Evolutionary conservation across 352 stramenopile genomes (phyloP), one percentile per base, ranked within the genome.

Genomic region (Phytophthora sojae): DNA sequence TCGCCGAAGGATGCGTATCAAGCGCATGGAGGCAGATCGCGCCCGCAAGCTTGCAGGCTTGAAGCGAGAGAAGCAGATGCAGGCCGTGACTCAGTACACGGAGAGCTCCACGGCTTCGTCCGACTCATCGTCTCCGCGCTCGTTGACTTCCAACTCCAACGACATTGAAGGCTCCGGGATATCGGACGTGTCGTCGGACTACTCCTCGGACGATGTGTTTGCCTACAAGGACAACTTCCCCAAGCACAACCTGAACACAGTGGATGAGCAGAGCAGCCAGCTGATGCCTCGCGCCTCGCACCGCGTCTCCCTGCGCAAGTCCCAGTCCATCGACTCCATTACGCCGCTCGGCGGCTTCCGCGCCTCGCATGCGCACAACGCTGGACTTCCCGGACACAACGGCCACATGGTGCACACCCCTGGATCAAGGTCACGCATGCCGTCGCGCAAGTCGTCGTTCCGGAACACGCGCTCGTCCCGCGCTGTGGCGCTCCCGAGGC

Each of bases 101-200:
- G 85, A 90, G 66, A 92, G 85, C 68, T 84, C 89, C 25, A 93
- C 85, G 0, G 86, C 83, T 4, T 95, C 88, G 29, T 92, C 85
- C 3, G 76, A 88, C 15, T 91, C 77, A 23, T 94, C 87, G 14
- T 82, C 78, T 11, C 62, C 59, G 37, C 66, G 58, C 4, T 93
- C 85, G 0, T 51, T 93, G 51, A 85, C 80, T 0, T 93, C 85
- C 8, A 90, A 90, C 61, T 92, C 86, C 6, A 93, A 95, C 57
- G 88, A 94, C 53, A 82, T 92, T 17, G 88, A 93, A 73, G 85
- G 83, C 35, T 84, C 77, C 19, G 71, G 65, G 9, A 66, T 76
- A 23, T 81, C 69, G 15, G 77, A 87, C 59, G 74, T 76, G 6
- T 92, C 88, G 29, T 91, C 86, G 12, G 78, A 79, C 12, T 85